Base-by-base conservation (phyloP, 169 alveolate genomes). In the Pseudocohnilembus persalinus region DNA sequence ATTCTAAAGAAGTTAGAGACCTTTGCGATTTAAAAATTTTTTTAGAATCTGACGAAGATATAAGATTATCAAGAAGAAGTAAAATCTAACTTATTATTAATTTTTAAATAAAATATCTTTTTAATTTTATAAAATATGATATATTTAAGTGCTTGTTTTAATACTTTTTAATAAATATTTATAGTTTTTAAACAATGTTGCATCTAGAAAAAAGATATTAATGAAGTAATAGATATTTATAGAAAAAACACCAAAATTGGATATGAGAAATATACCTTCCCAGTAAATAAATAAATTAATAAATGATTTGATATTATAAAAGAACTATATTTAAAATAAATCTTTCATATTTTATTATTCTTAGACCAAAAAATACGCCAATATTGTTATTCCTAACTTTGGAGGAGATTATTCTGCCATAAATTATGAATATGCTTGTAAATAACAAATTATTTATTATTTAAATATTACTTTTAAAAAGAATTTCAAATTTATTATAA, bases 21-120 rank as follows among this genome's bases (percentile, higher is more conserved):
- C 11, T 79, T 81, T 77, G 85, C 29, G 85, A 91, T 65, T 75
- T 91, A 31, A 91, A 88, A 76, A 82, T 91, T 29, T 91, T 84
- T 78, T 78, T 91, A 34, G 94, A 91, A 0, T 87, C 94, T 31
- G 94, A 91, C 81, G 94, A 91, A 76, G 94, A 91, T 76, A 88
- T 91, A 15, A 84, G 94, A 82, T 90, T 91, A 15, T 83, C 92
- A n/a, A 84, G 94, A 84, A 88, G 94, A 78, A 74, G 84, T 79
- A 79, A 49, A 63, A 15, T 49, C 4, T 49, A 49, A 49, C 4
- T 49, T 49, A 49, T 49, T 11, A 49, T 4, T 20, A 49, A 49
- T 11, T 49, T 49, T 49, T 20, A 49, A 49, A 11, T 11, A 49
- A 49, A 4, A 11, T 49, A 20, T 11, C 68, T 11, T 49, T 4